Evolutionary conservation across 495 filamentous ascomycete species (phyloP), one percentile per base, ranked within the genome.

Genomic region (Tetracladium marchalianum): DNA sequence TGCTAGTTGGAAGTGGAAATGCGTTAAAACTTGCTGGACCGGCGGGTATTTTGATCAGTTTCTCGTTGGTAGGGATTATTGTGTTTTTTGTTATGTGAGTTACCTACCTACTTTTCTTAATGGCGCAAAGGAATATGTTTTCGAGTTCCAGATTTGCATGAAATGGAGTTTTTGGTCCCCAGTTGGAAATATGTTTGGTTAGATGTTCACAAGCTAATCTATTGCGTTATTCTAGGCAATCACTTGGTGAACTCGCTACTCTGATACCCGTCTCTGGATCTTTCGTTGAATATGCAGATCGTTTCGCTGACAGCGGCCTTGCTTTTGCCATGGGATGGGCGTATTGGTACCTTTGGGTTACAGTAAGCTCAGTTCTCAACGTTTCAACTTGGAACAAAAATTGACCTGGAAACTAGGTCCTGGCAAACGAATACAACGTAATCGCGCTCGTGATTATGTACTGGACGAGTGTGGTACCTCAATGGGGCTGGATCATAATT

Each of bases 301-400:
- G 84, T 34, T 81, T 84, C 46, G 73, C 85, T 43, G 81, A 87
- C 51, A 69, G 72, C n/a, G 79, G 80, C 48, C 61, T 89, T 54
- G 83, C 82, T 22, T 87, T 88, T 55, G 75, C 83, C 16, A 77
- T 87, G 60, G 84, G 82, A 15, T 88, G 84, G 83, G 79, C 79
- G 73, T 59, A 50, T 47, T 58, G 37, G 60, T 45, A 34, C 16
- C 41, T 48, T 37, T 48, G 46, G 46, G 18, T 22, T 35, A 32
- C 41, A 15, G 32, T 27, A 27, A 27, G 22, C 22, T 27, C 3
- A 3, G 22, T 27, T 3, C 7, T 7, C 3, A 27, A 27, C 22
- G 7, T 27, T 27, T 27, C 22, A 27, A 27, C 7, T 27, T 27
- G 22, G 3, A 7, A 27, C 22, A 27, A 36, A 27, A 15, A n/a